Base-by-base conservation (phyloP, 179 eudicot genomes). In the Silene coronaria region DNA sequence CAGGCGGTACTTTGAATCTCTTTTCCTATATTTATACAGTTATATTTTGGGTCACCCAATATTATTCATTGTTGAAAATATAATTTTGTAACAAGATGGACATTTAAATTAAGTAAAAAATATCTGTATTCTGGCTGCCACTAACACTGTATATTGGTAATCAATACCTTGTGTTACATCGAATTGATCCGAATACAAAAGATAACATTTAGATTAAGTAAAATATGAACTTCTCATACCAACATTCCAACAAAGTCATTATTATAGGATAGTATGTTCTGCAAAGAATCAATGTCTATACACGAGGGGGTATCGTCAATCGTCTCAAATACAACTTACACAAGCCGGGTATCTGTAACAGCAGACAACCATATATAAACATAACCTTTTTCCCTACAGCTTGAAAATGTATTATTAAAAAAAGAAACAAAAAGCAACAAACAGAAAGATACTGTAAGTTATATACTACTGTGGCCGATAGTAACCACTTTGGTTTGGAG, bases 401-500 rank as follows among this genome's bases (percentile, higher is more conserved):
- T 28, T 19, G 17, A 30, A 53, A 57, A 11, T 28, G 4, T 34
- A 67, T 14, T 4, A 22, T 62, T 27, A 2, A 57, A 4, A 73
- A 11, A 65, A 5, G 30, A 12, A 55, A 19, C 7, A 26, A 67
- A 67, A n/a, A 22, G 6, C 5, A 11, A 12, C 2, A 26, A 62
- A 23, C 17, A 26, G 38, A 5, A 13, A 26, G 26, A 66, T 64
- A 38, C 59, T 28, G 26, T 13, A 16, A 46, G 12, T 42, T n/a
- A 14, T 62, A 60, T 55, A 75, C 61, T 75, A 82, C 62, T 83
- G 82, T 19, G 91, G 96, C 85, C 88, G 88, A 69, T 91, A 96
- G 80, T 96, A 89, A 67, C 93, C 96, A 85, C 98, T 77, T 86
- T 91, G 98, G 73, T 91, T 85, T 74, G 96, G 93, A 76, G 89